Evolutionary conservation across 192 early-diverging fungal species (phyloP).

Genomic region (Linnemannia hyalina): DNA sequence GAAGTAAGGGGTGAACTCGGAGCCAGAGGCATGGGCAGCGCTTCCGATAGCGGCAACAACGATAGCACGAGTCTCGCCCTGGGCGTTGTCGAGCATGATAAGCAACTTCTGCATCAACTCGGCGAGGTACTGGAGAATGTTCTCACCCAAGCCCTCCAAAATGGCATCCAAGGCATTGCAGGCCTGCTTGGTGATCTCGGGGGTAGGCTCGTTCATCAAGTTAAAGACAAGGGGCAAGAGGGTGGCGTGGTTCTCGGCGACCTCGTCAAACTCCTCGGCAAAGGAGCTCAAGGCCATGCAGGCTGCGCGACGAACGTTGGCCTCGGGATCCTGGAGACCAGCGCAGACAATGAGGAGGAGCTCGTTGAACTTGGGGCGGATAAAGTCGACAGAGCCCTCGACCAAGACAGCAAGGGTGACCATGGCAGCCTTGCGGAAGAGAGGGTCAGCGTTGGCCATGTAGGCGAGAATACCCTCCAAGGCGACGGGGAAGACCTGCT

Average conservation of each 20-base stretch:
- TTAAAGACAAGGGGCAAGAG: conserved; percentile 89
- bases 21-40: conserved; percentile 88
- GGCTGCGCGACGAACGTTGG: conserved; percentile 83
- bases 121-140: conserved; percentile 85
- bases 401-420: conserved; percentile 81
- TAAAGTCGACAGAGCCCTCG: conserved; percentile 91
- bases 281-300: conserved; percentile 89
- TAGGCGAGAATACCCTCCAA: conserved; percentile 80
- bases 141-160: conserved; percentile 85
- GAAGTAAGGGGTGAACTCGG: conserved; percentile 83
- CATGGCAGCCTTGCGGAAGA: conserved; percentile 88
- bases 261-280: conserved; percentile 87
- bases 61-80: conserved; percentile 79
- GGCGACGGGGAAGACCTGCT: conserved; percentile 88
- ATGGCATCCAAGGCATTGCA: conserved; percentile 90
- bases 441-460: conserved; percentile 82
- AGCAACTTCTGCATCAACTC: conserved; percentile 86
- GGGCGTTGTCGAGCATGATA: conserved; percentile 76
- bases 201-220: conserved; percentile 82
- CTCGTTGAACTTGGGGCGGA: conserved; percentile 81
- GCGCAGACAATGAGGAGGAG: conserved; percentile 81
- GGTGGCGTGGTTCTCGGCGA: conserved; percentile 83
- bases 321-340: conserved; percentile 86
- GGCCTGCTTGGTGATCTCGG: conserved; percentile 82
- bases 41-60: conserved; percentile 90